Evolutionary conservation across 208 protist genomes (phyloP).

Genomic region (Herpetomonas samuelpessoai): DNA sequence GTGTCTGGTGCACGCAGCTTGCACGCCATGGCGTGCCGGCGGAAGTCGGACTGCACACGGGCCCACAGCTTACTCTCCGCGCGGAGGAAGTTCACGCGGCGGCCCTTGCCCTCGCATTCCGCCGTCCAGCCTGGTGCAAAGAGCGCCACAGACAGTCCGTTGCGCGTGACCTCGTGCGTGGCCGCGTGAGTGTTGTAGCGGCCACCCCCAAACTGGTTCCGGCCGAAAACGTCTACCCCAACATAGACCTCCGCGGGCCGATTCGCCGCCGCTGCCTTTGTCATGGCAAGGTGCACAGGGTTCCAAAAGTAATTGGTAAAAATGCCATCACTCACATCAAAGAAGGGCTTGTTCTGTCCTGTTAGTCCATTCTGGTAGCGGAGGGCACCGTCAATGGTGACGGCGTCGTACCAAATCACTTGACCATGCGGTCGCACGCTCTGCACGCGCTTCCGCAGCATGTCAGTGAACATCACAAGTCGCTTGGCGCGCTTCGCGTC

Average conservation of each 20-base stretch:
- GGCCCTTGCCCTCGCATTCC: constrained; percentile 46
- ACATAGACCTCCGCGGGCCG: constrained; percentile 61
- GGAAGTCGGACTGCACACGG: constrained; percentile 38
- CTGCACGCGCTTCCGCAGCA: constrained; percentile 45
- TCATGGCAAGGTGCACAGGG: constrained; percentile 27
- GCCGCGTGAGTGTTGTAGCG: constrained; percentile 59
- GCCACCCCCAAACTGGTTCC: constrained; percentile 73
- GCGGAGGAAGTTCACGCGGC: constrained; percentile 41
- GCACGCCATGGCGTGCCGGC: constrained; percentile 3
- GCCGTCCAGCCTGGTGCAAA: constrained; percentile 90
- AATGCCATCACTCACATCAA: constrained; percentile 75
- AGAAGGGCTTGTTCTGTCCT: constrained; percentile 74
- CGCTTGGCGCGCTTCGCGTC: constrained; percentile 33
- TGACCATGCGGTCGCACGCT: not conserved
- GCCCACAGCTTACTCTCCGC: constrained; percentile 57
- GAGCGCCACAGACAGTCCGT: constrained; percentile 67
- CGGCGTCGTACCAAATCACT: constrained; percentile 92
- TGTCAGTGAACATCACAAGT: constrained; percentile 48
- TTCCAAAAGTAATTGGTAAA: constrained; percentile 93
- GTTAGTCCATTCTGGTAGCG: constrained; percentile 83
- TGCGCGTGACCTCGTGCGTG: constrained; percentile 18
- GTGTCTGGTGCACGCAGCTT: not conserved
- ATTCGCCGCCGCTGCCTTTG: constrained; percentile 21
- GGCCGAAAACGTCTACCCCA: constrained; percentile 88
- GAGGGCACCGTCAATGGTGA: constrained; percentile 56